Base-by-base conservation (phyloP, 768 basidiomycete species). In the Leccinum longicurvipes region DNA sequence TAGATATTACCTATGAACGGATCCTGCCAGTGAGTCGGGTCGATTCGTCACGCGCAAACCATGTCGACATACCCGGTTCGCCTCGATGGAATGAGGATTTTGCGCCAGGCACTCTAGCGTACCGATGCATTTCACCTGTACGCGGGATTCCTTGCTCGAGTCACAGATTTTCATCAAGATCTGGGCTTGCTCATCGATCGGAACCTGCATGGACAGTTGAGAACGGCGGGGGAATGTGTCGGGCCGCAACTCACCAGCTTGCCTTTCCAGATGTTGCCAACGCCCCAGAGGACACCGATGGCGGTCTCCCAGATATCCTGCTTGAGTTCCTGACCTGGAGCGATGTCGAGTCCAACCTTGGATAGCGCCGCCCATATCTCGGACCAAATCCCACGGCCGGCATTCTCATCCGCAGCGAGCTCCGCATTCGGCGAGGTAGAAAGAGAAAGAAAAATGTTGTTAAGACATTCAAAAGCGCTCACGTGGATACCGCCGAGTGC, bases 31-130 rank as follows among this genome's bases (percentile, higher is more conserved):
- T 47, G 3, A 56, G 27, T 28, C 17, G 12, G 15, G 41, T 34
- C n/a, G 47, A 36, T 41, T 51, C 19, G 42, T 27, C 34, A 27
- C 17, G 24, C 46, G 50, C 45, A 32, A 55, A 32, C 55, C 29
- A 52, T 70, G 70, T 19, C 54, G 67, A 77, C 74, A 29, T 55
- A 71, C 70, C 23, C 39, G 64, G 48, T 71, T 96, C 47, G 80
- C 81, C 11, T 85, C 82, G 28, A 89, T 72, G 3, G 85, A 80
- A 36, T 76, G 69, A 0, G 82, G 80, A 58, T 84, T 73, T 65
- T 89, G 86, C 8, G 93, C 94, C 24, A 98, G 80, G 54, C 85
- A 87, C 60, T 92, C 88, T 17, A 98, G 75, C n/a, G 90, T 81
- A 29, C 93, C 93, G 58, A 96, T 85, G 58, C 89, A 88, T 67